These are phyloP conservation scores for Dictyostelium brefeldianum DNA, from an alignment of 78 protist genomes.

Conservation along the genomic window DNA sequence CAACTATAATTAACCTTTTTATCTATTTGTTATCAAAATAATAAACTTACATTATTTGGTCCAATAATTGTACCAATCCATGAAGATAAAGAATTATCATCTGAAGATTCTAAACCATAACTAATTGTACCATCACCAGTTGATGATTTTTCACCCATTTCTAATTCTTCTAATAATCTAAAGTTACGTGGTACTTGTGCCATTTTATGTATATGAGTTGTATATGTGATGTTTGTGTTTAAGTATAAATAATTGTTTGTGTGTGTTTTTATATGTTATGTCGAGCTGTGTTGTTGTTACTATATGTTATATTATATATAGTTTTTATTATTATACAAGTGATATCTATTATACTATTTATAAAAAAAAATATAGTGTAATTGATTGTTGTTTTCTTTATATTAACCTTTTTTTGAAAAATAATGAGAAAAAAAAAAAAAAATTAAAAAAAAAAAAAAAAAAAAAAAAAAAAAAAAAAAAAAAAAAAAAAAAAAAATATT, in stretches of 20 bases:
- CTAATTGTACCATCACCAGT: slow-evolving; percentile 90
- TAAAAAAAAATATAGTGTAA: too few relatives aligned
- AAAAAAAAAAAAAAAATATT: too few relatives aligned
- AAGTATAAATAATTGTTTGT: neutral
- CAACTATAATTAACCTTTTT: too few relatives aligned
- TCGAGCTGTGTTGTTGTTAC: too few relatives aligned
- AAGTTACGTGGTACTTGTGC: slow-evolving; percentile 94
- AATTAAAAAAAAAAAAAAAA: neutral
- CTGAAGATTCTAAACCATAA: slow-evolving; percentile 90
- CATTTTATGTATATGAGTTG: slow-evolving; percentile 14
- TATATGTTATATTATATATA: too few relatives aligned
- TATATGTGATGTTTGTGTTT: neutral
- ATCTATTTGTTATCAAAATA: too few relatives aligned
- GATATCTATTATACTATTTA: too few relatives aligned
- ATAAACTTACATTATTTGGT: slow-evolving; percentile 81
- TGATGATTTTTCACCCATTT: slow-evolving; percentile 94
- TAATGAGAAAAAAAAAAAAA: neutral
- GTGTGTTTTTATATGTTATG: neutral
- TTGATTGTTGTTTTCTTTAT: too few relatives aligned
- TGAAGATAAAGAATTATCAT: slow-evolving; percentile 83
- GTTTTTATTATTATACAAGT: too few relatives aligned
- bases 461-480: too few relatives aligned
- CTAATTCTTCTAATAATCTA: slow-evolving; percentile 95
- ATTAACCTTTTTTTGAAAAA: neutral
- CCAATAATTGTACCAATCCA: slow-evolving; percentile 97